Evolutionary conservation across 257 asterid species (phyloP).

Genomic region (Jaltomata sinuosa): DNA sequence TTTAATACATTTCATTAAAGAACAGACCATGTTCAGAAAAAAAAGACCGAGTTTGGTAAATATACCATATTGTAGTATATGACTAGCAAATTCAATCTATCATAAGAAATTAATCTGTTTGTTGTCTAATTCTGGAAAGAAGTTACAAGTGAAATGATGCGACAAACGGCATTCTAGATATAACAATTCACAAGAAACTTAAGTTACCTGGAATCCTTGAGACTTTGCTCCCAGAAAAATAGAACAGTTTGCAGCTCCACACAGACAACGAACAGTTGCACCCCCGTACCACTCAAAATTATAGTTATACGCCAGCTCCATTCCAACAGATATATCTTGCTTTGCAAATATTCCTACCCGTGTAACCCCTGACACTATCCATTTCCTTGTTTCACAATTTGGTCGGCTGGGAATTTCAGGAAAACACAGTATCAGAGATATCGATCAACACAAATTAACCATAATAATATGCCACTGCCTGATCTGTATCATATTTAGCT

Average conservation of each 20-base stretch:
- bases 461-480: background rate
- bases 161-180: background rate
- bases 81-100: background rate
- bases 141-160: too few relatives aligned
- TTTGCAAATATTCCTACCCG: slow-evolving; percentile 90
- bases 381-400: slow-evolving; percentile 91
- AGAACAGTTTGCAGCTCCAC: slow-evolving; percentile 86
- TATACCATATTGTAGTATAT: background rate
- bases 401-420: slow-evolving; percentile 52
- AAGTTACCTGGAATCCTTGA: slow-evolving; percentile 83
- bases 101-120: background rate
- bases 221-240: slow-evolving; percentile 88
- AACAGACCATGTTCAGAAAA: background rate
- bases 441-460: background rate
- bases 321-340: slow-evolving; percentile 52
- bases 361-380: slow-evolving; percentile 80
- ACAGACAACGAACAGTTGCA: slow-evolving; percentile 72
- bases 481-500: background rate
- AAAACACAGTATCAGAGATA: background rate
- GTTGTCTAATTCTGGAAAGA: too few relatives aligned
- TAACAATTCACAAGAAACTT: background rate
- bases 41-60: background rate
- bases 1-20: background rate
- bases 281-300: slow-evolving; percentile 98
- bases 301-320: slow-evolving; percentile 77